Base-by-base conservation (phyloP, 2,329 filamentous ascomycete species). In the Teratosphaeriaceae sp. region DNA sequence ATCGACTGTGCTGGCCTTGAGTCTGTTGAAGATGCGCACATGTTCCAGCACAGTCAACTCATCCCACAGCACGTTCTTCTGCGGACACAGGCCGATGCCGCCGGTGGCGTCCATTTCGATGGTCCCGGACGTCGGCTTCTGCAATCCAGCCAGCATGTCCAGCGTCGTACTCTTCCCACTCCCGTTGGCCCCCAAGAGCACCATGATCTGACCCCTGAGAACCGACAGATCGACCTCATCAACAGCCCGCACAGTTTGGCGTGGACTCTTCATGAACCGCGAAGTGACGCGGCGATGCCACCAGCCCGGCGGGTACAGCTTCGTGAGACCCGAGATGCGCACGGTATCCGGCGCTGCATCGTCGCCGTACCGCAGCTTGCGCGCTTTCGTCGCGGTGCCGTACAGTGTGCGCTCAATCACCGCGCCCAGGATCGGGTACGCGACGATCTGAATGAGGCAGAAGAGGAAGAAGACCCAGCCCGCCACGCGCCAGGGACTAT, bases 61-160 rank as follows among this genome's bases (percentile, higher is more conserved):
- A 53, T 90, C 84, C 88, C 89, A 96, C 23, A 96, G 74, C 5
- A 96, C 89, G 55, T 96, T 96, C 70, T 90, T 89, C 61, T 96
- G 89, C 0, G 89, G 89, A 44, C 88, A 90, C 31, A 94, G 81
- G 12, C 89, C 89, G 16, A 96, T 74, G 0, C 86, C 87, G 8
- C 85, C 85, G 8, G 79, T 82, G 1, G 82, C 82, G 51, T 89
- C 82, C 35, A 95, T 82, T 19, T 77, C 78, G 51, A 96, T 92
- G 2, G 74, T 73, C 2, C 89, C 89, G 45, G 76, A 79, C 0
- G 85, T 88, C 18, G 90, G 73, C 34, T 78, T 84, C 54, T 83
- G 87, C 39, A 90, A 75, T 2, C 89, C 89, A 9, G 88, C 85
- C 50, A 96, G 89, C 5, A 85, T 84, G 58, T 95, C 87, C 3